Evolutionary conservation across 352 stramenopile genomes (phyloP).

Genomic region (Globisporangium canariense): DNA sequence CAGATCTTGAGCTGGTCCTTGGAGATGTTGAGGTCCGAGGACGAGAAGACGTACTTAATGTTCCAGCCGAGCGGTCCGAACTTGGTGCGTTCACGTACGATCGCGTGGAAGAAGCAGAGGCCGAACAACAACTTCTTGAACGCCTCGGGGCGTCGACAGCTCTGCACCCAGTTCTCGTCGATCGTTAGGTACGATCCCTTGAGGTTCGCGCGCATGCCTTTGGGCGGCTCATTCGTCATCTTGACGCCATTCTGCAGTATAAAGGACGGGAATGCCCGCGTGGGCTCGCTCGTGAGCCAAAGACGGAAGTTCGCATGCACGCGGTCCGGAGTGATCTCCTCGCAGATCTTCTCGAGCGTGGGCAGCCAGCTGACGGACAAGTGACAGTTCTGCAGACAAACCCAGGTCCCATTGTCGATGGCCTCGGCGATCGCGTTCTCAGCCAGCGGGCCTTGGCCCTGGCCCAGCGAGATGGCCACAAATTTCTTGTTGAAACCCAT

Average conservation of each 20-base stretch:
- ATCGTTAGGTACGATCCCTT: constrained; percentile 90
- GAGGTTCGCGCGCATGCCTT: constrained; percentile 93
- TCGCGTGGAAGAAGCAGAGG: constrained; percentile 92
- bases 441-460: constrained; percentile 92
- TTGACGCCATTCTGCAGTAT: constrained; percentile 94
- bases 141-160: constrained; percentile 46
- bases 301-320: constrained; percentile 91
- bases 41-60: constrained; percentile 88
- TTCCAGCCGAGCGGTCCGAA: constrained; percentile 87
- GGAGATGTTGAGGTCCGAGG: constrained; percentile 79
- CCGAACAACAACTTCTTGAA: constrained; percentile 88
- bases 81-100: constrained; percentile 83
- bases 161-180: constrained; percentile 70
- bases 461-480: constrained; percentile 91
- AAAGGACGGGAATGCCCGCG: constrained; percentile 90
- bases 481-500: constrained; percentile 92
- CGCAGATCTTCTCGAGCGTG: constrained; percentile 92
- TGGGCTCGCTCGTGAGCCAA: constrained; percentile 94
- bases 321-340: constrained; percentile 91
- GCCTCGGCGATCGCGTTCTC: constrained; percentile 91
- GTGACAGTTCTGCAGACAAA: constrained; percentile 96
- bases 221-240: constrained; percentile 95
- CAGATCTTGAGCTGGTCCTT: constrained; percentile 86
- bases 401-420: constrained; percentile 92
- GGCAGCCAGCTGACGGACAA: constrained; percentile 93